A percentile compares a stretch with the other conserved stretches of the same genome.
These are phyloP conservation scores for Fusarium keratoplasticum DNA, from an alignment of 2,329 filamentous ascomycete species.

Conservation along the genomic window DNA sequence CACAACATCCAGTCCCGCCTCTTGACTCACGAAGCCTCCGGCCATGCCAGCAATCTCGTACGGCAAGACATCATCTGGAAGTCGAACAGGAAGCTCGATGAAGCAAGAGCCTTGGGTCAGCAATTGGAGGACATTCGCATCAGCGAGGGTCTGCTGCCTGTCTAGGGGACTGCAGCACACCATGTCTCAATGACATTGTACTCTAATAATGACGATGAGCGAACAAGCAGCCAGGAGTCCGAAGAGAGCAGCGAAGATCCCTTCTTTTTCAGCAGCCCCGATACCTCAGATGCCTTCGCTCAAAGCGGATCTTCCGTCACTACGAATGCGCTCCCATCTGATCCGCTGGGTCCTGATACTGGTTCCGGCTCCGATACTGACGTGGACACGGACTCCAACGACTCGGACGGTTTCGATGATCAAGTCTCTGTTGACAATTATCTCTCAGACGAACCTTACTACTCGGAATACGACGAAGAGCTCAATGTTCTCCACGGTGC, in stretches of 20 bases:
- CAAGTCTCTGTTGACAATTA: conserved; percentile 36
- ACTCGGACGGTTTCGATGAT: not conserved
- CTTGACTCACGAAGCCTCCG: conserved; percentile 24
- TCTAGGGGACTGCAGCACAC: conserved; percentile 36
- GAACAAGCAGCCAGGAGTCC: not conserved
- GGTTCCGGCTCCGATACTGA: conserved; percentile 7
- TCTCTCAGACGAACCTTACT: conserved; percentile 32
- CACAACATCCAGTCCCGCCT: conserved; percentile 41
- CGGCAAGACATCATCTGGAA: conserved; percentile 40
- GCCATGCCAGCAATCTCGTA: conserved; percentile 33
- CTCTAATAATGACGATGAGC: not conserved
- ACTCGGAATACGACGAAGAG: conserved; percentile 29
- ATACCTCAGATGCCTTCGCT: not conserved
- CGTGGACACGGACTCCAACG: conserved; percentile 7
- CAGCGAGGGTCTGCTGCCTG: conserved; percentile 44
- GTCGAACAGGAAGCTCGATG: conserved; percentile 40
- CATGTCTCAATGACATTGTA: conserved; percentile 1
- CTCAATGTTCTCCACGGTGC: conserved; percentile 46
- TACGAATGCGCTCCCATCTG: not conserved
- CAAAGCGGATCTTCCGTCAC: not conserved
- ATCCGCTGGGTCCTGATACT: not conserved
- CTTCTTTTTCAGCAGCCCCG: not conserved
- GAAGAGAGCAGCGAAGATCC: not conserved
- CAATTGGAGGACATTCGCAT: conserved; percentile 37
- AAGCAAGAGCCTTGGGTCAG: conserved; percentile 41